Percentiles rank a stretch among this genome's conserved stretches.
Evolutionary conservation across 306 rosid species (phyloP).

Genomic region (Quercus gilva): DNA sequence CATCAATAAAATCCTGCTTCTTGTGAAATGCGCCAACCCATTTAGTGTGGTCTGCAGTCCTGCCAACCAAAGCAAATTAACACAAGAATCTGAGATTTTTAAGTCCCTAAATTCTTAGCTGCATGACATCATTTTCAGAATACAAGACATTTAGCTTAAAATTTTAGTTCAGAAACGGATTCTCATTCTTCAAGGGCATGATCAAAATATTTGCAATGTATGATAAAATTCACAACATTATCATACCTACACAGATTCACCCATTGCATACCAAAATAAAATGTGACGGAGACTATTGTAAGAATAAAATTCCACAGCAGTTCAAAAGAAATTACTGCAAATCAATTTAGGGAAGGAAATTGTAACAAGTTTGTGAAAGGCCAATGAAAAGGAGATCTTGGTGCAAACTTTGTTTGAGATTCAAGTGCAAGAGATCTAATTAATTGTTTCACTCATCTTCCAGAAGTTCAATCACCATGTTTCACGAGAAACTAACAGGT

Average conservation of each 20-base stretch:
- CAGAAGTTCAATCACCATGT: no score
- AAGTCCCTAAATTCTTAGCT: neutral
- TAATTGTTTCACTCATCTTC: no score
- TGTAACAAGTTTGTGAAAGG: neutral
- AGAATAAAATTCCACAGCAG: neutral
- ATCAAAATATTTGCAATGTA: neutral
- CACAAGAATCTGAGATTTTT: neutral
- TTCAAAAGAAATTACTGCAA: no score
- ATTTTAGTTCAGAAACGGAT: neutral
- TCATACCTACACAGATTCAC: neutral
- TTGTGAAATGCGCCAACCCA: slow-evolving; percentile 54
- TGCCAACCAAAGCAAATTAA: neutral
- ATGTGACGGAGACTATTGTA: neutral
- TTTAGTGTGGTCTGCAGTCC: slow-evolving; percentile 60
- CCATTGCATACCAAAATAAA: neutral
- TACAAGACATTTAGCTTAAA: neutral
- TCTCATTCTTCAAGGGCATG: neutral
- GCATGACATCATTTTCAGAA: neutral
- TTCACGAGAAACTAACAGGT: neutral
- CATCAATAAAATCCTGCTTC: slow-evolving; percentile 56
- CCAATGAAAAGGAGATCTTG: neutral
- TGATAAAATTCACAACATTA: neutral
- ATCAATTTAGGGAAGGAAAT: neutral
- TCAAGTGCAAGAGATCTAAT: neutral
- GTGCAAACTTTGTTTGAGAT: neutral